Percentiles rank a stretch among this genome's conserved stretches.
phyloP scores from a whole-genome alignment of 2,329 filamentous ascomycete genomes.

The Cercospora janseana region DNA sequence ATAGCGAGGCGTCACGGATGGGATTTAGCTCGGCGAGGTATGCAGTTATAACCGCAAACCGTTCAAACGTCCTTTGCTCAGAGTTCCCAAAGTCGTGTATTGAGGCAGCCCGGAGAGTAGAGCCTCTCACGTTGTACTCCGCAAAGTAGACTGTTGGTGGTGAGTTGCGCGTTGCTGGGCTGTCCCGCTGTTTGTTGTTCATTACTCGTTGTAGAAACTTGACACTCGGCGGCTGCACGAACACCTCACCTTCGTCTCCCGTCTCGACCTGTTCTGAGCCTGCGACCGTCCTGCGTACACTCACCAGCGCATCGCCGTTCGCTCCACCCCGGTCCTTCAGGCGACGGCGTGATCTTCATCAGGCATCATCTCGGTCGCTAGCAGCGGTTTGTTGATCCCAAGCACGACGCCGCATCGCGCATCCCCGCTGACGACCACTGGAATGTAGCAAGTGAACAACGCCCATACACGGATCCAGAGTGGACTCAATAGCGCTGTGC shows the following conservation, averaged over 20 bases:
- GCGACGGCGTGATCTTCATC: not conserved
- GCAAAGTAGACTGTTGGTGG: too few species aligned
- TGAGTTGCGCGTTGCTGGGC: not conserved
- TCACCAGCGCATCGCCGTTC: not conserved
- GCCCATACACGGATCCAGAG: too few species aligned
- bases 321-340: not conserved
- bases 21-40: not conserved
- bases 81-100: too few species aligned
- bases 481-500: not conserved
- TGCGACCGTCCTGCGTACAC: not conserved
- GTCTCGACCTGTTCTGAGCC: not conserved
- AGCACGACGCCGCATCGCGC: conserved; percentile 1
- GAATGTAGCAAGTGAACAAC: conserved; percentile 8
- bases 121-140: too few species aligned
- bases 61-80: not conserved
- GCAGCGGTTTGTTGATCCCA: conserved; percentile 5
- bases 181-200: not conserved
- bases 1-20: conserved; percentile 7
- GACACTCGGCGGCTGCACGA: not conserved
- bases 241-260: conserved; percentile 1
- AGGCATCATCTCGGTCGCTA: not conserved
- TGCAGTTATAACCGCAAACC: not conserved
- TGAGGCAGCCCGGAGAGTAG: too few species aligned
- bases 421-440: conserved; percentile 2
- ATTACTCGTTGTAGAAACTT: conserved; percentile 3